Conservation (phyloP, 2,329 filamentous ascomycete species). For the Botrytis elliptica region DNA sequence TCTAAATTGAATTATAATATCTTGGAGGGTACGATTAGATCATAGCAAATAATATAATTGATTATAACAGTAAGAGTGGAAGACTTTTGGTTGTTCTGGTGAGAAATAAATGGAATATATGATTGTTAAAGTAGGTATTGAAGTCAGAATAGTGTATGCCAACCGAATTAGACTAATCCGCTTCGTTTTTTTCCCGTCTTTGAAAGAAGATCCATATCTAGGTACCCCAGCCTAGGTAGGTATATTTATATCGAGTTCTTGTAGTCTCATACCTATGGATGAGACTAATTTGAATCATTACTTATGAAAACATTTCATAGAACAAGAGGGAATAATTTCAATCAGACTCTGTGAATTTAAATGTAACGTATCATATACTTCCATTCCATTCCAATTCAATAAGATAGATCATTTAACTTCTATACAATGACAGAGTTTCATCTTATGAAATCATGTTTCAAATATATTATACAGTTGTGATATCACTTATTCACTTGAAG, state of each 20-base stretch:
- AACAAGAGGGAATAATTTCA: too few relatives aligned
- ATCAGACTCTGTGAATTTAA: too few relatives aligned
- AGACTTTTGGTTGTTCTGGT: background rate
- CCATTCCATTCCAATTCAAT: background rate
- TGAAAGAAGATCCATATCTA: too few relatives aligned
- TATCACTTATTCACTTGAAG: too few relatives aligned
- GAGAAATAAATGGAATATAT: background rate
- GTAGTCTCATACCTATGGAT: too few relatives aligned
- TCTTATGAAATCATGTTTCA: too few relatives aligned
- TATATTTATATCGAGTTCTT: too few relatives aligned
- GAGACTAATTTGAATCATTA: too few relatives aligned
- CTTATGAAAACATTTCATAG: too few relatives aligned
- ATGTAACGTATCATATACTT: background rate
- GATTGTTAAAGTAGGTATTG: background rate
- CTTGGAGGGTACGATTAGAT: background rate
- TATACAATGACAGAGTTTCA: too few relatives aligned
- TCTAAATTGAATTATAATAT: background rate
- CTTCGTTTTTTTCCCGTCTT: background rate
- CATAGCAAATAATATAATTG: background rate
- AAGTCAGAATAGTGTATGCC: background rate
- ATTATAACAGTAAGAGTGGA: background rate
- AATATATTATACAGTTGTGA: too few relatives aligned
- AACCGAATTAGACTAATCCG: background rate
- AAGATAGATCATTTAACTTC: background rate
- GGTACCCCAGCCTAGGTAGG: too few relatives aligned